Evolutionary conservation across 257 asterid species (phyloP), one percentile per base, ranked within the genome.

Genomic region (Nyctanthes arbortristis): DNA sequence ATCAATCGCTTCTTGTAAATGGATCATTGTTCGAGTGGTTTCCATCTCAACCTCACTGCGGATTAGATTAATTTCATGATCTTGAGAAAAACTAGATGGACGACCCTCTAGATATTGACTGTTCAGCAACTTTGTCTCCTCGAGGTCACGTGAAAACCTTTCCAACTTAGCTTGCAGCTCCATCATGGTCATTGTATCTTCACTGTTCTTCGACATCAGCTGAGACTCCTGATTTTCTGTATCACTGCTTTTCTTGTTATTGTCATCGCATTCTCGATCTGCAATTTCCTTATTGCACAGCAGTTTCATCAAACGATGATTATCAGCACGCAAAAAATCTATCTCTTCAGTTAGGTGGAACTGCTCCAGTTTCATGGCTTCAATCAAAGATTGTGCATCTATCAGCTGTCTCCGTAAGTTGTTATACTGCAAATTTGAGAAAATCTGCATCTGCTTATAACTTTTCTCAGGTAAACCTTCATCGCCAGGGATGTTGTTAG

Each of bases 1-100:
- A 63, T 81, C 86, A 65, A 85, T 76, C 75, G 89, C 97, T 68
- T 87, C 94, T 75, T 84, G 97, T 78, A 87, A 79, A 68, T 84
- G 81, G 40, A 85, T 79, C 59, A 87, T 86, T 64, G 92, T 80
- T 73, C 77, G 77, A 65, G 90, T 68, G 37, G 96, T 84, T 82
- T 88, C 96, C 83, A 77, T 71, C 82, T 87, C 96, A 11, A 84
- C 90, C 79, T 86, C 96, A 73, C 62, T 61, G 34, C 75, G 81
- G 61, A 87, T 81, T 25, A 80, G 36, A 69, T 89, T 90, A 75
- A 73, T 73, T 69, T 87, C 88, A 63, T 75, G 81, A 73, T 83
- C 80, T 36, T 69, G 72, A 59, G 80, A 73, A 64, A 78, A 61
- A 43, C 64, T 75, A 24, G 73, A 65, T 29, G 82, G 82, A 54